phyloP scores from a whole-genome alignment of 2,329 filamentous ascomycete genomes.

The Cylindrodendrum hubeiense region DNA sequence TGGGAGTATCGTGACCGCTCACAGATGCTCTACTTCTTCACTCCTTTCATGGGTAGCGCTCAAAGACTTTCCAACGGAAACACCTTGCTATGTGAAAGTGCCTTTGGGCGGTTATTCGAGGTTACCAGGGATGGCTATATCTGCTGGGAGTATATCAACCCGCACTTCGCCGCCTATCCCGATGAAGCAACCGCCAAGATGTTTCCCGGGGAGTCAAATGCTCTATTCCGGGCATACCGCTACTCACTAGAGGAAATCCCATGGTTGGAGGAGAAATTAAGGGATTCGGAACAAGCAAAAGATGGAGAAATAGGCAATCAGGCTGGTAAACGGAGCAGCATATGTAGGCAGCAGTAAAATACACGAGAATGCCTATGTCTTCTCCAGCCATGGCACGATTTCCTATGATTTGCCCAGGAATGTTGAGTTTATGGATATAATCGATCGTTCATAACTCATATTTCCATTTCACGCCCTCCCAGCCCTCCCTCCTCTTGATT shows the following conservation, averaged over 20 bases:
- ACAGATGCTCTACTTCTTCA: constrained; percentile 47
- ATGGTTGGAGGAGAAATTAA: no score
- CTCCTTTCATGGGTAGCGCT: constrained; percentile 47
- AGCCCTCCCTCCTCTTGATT: constrained; percentile 1
- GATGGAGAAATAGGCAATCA: no score
- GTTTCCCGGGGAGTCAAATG: constrained; percentile 47
- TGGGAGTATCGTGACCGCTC: constrained; percentile 48
- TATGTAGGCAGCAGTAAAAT: no score
- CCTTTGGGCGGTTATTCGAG: constrained; percentile 44
- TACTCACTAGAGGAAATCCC: constrained; percentile 46
- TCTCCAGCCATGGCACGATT: no score
- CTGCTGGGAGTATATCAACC: constrained; percentile 48
- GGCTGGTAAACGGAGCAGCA: no score
- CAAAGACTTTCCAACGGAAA: constrained; percentile 45
- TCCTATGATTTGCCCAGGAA: no score
- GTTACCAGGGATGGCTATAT: constrained; percentile 42
- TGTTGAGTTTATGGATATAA: not conserved
- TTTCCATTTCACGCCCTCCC: not conserved
- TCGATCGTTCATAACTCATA: not conserved
- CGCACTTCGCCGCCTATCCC: constrained; percentile 43
- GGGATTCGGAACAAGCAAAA: no score
- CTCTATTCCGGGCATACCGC: constrained; percentile 44
- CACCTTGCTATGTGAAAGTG: constrained; percentile 45
- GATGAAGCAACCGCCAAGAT: constrained; percentile 40
- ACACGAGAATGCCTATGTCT: no score